Conservation (phyloP, 306 rosid species). For the Begonia loranthoides region DNA sequence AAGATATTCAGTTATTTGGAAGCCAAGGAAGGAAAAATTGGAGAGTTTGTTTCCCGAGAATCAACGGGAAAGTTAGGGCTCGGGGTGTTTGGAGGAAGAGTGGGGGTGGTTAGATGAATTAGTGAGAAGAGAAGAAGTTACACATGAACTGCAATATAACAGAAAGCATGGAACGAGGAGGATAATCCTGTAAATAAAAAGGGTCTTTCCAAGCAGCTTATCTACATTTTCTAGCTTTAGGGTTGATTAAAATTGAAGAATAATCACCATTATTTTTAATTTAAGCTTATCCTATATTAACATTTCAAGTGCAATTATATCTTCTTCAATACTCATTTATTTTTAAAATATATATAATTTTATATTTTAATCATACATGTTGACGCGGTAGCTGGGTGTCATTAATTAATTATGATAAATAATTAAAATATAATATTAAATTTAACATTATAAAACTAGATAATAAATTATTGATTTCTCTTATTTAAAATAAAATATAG, state of each 20-base stretch:
- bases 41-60: neutral
- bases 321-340: too few species aligned
- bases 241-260: neutral
- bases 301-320: too few species aligned
- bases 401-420: too few species aligned
- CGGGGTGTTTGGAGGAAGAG: neutral
- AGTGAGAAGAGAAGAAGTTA: neutral
- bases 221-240: neutral
- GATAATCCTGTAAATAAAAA: slow-evolving; percentile 4
- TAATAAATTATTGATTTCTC: too few species aligned
- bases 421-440: too few species aligned
- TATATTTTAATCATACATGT: too few species aligned
- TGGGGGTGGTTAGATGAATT: neutral
- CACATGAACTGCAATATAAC: slow-evolving; percentile 2
- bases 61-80: neutral
- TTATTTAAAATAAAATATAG: too few species aligned
- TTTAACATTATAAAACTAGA: too few species aligned
- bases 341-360: too few species aligned
- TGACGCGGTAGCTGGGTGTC: too few species aligned
- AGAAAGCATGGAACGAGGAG: neutral
- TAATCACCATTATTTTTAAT: too few species aligned
- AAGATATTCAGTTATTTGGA: neutral
- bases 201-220: neutral
- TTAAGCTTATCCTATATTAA: too few species aligned
- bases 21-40: neutral